Base-by-base conservation (phyloP, 1,139 yeast species). In the Kodamaea alishanica region DNA sequence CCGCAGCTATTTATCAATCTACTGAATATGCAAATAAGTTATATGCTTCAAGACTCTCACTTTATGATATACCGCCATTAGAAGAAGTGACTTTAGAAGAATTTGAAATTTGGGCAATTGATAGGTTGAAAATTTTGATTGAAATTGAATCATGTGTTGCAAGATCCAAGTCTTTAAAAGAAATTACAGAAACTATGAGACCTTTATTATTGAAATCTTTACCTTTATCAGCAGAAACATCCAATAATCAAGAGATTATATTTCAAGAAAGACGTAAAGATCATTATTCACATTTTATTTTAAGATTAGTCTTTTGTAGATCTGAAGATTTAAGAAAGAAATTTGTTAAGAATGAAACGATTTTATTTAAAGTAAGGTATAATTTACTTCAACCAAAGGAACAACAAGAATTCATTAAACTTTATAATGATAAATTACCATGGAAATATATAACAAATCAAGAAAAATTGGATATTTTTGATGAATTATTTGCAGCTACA, bases 51-150 rank as follows among this genome's bases (percentile, higher is more conserved):
- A 51, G 92, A 31, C 67, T 85, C 37, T 78, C 83, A 34, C 75
- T 90, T 54, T 92, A 92, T 60, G 75, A 71, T 32, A 49, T 67
- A 4, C 94, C 96, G 6, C 97, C 97, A 1, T 61, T 73, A 28
- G 81, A 82, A 27, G 97, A 92, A 61, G 80, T 92, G 54, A 88
- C 97, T 0, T 60, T 92, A 28, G 97, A 90, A 48, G 86, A 92
- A 56, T 94, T 92, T 60, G 98, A 92, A 61, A 73, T 73, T 11
- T 92, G 97, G 97, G 97, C 97, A 6, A 84, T 92, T 36, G 97
- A 92, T 55, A 70, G 99, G 45, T 72, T 92, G 47, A 81, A 83
- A 54, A 79, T 92, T 7, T 71, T 94, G 43, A 77, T 88, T 42
- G 96, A 89, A 57, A 82, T 92, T 36, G 97, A 90, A 54, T 77